Evolutionary conservation across 1,284 basidiomycete genomes (phyloP).

Genomic region (Melampsora americana): DNA sequence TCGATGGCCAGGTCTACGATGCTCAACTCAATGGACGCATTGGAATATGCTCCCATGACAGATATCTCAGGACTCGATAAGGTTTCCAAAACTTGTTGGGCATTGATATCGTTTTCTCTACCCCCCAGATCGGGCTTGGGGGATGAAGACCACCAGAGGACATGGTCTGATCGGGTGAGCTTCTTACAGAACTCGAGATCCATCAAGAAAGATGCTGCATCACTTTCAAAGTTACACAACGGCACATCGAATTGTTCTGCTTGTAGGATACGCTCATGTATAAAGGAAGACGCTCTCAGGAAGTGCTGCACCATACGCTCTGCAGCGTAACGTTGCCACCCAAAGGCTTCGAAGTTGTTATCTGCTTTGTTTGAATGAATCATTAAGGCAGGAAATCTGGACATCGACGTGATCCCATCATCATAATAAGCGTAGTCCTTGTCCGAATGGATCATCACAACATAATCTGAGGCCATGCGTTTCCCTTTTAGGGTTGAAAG

Average conservation of each 20-base stretch:
- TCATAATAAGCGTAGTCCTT: constrained; percentile 85
- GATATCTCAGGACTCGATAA: constrained; percentile 81
- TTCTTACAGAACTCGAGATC: constrained; percentile 89
- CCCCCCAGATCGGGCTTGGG: constrained; percentile 92
- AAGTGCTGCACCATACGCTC: constrained; percentile 78
- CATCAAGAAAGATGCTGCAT: constrained; percentile 78
- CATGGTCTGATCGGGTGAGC: constrained; percentile 77
- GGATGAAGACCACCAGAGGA: constrained; percentile 94
- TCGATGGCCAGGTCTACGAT: constrained; percentile 91
- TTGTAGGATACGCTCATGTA: constrained; percentile 74
- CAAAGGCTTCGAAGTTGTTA: constrained; percentile 71
- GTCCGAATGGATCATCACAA: constrained; percentile 77
- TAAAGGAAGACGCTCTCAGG: constrained; percentile 71
- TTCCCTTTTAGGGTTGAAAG: constrained; percentile 63
- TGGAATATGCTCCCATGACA: constrained; percentile 80
- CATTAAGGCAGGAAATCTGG: constrained; percentile 81
- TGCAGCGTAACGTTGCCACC: constrained; percentile 63
- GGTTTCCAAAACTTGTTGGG: constrained; percentile 61
- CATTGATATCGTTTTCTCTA: constrained; percentile 70
- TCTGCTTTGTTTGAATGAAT: constrained; percentile 73
- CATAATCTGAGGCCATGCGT: constrained; percentile 66
- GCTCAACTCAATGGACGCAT: constrained; percentile 86
- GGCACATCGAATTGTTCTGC: constrained; percentile 91
- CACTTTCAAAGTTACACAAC: constrained; percentile 72
- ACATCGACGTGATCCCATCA: constrained; percentile 66